A percentile compares a stretch with the other conserved stretches of the same genome.
phyloP scores from a whole-genome alignment of 176 grass and related monocot species.

The Triticum urartu region DNA sequence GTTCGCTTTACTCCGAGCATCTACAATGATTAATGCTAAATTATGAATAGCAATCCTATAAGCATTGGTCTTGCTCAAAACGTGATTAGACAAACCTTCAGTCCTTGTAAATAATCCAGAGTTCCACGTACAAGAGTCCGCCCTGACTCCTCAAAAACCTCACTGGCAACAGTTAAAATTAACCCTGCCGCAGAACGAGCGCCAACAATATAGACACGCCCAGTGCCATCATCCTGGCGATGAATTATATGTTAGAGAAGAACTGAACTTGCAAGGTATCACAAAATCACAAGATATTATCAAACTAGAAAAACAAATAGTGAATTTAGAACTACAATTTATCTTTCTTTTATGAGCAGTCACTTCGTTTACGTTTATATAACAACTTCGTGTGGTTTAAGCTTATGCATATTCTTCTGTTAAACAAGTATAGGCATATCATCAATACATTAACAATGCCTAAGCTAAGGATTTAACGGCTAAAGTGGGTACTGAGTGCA shows the following conservation, averaged over 20 bases:
- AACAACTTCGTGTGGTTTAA: neutral
- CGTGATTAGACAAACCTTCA: conserved; percentile 70
- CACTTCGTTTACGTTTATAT: conserved; percentile 5
- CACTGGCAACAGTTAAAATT: conserved; percentile 88
- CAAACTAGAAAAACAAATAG: neutral
- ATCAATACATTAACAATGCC: conserved; percentile 14
- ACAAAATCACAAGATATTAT: neutral
- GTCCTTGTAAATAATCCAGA: conserved; percentile 96
- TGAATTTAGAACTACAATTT: neutral
- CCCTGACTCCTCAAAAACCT: conserved; percentile 97
- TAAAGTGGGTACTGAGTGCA: neutral
- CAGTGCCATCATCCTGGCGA: conserved; percentile 88
- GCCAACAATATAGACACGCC: conserved; percentile 72
- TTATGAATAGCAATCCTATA: conserved; percentile 17
- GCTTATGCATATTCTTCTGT: neutral
- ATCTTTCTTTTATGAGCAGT: neutral
- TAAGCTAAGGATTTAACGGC: neutral
- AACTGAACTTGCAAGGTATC: conserved; percentile 3
- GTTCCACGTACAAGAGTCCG: conserved; percentile 92
- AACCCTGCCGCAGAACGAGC: conserved; percentile 83
- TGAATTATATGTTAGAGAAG: conserved; percentile 27
- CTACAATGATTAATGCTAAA: conserved; percentile 47
- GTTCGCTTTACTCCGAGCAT: conserved; percentile 96
- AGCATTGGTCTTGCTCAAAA: conserved; percentile 12
- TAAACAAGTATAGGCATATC: neutral